Conservation (phyloP, 805 yeast species). For the Schizosaccharomyces cryophilus region DNA sequence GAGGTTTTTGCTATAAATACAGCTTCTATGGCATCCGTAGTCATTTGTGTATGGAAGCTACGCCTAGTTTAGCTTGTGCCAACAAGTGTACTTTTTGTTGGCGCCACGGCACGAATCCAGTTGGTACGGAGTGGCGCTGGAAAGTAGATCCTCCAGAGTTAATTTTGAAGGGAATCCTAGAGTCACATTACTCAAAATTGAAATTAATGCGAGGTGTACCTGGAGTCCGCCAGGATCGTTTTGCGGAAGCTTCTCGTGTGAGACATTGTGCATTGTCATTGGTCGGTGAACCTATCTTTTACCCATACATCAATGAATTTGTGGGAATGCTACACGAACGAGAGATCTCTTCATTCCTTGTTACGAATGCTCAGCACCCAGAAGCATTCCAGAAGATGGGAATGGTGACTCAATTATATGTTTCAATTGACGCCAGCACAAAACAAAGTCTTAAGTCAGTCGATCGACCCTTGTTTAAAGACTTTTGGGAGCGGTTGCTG, state of each 20-base stretch:
- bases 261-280: constrained; percentile 77
- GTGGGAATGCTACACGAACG: constrained; percentile 55
- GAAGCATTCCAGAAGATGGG: constrained; percentile 42
- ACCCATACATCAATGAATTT: constrained; percentile 73
- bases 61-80: constrained; percentile 81
- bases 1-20: constrained; percentile 83
- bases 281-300: constrained; percentile 87
- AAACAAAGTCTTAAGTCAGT: constrained; percentile 55
- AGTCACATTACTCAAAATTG: constrained; percentile 74
- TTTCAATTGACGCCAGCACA: constrained; percentile 83
- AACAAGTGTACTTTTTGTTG: constrained; percentile 91
- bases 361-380: constrained; percentile 92
- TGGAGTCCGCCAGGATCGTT: constrained; percentile 71
- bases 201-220: constrained; percentile 92
- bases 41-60: constrained; percentile 86
- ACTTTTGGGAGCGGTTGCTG: constrained; percentile 76
- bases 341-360: constrained; percentile 65
- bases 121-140: constrained; percentile 92
- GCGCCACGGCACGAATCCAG: constrained; percentile 95
- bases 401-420: constrained; percentile 75
- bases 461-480: constrained; percentile 51
- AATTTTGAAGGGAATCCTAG: constrained; percentile 61
- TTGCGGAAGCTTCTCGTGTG: constrained; percentile 73
- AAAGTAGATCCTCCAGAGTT: constrained; percentile 74
- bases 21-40: constrained; percentile 79